A percentile compares a stretch with the other conserved stretches of the same genome.
Evolutionary conservation across 1,139 yeast species (phyloP).

Genomic region (Wickerhamiella pararugosa): DNA sequence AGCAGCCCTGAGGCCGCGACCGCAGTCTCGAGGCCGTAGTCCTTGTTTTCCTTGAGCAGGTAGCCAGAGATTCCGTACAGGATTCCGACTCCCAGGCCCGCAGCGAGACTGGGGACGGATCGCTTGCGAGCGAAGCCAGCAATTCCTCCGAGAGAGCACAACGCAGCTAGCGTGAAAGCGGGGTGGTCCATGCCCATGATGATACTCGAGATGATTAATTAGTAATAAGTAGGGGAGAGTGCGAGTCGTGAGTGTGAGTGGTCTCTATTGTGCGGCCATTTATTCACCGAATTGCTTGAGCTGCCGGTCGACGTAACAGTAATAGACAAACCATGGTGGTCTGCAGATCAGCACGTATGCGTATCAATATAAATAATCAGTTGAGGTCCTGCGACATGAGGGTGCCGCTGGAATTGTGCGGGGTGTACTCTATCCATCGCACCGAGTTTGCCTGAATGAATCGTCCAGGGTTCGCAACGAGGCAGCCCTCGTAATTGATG

Average conservation of each 20-base stretch:
- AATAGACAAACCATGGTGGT: not conserved
- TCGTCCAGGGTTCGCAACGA: slow-evolving; percentile 56
- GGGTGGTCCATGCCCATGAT: slow-evolving; percentile 47
- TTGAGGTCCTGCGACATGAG: not conserved
- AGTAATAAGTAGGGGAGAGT: too few relatives aligned
- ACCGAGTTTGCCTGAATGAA: slow-evolving; percentile 35
- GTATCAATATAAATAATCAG: slow-evolving; percentile 14
- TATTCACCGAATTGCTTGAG: too few relatives aligned
- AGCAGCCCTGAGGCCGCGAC: slow-evolving; percentile 53
- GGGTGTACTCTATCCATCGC: slow-evolving; percentile 50
- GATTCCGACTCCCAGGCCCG: slow-evolving; percentile 57
- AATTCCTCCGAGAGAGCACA: slow-evolving; percentile 58
- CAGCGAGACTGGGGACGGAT: slow-evolving; percentile 66
- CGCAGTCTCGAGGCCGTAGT: slow-evolving; percentile 71
- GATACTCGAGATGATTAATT: too few relatives aligned
- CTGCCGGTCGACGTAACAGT: too few relatives aligned
- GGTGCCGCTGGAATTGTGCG: not conserved
- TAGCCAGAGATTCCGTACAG: slow-evolving; percentile 69
- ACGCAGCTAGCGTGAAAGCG: slow-evolving; percentile 58
- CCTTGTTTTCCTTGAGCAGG: slow-evolving; percentile 53
- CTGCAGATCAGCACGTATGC: slow-evolving; percentile 36
- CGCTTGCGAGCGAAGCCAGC: slow-evolving; percentile 57
- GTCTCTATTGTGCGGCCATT: too few relatives aligned
- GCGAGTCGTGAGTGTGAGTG: too few relatives aligned
- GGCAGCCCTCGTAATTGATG: slow-evolving; percentile 70